Conservation (phyloP, 352 stramenopile genomes). For the Globisporangium cystogenes region DNA sequence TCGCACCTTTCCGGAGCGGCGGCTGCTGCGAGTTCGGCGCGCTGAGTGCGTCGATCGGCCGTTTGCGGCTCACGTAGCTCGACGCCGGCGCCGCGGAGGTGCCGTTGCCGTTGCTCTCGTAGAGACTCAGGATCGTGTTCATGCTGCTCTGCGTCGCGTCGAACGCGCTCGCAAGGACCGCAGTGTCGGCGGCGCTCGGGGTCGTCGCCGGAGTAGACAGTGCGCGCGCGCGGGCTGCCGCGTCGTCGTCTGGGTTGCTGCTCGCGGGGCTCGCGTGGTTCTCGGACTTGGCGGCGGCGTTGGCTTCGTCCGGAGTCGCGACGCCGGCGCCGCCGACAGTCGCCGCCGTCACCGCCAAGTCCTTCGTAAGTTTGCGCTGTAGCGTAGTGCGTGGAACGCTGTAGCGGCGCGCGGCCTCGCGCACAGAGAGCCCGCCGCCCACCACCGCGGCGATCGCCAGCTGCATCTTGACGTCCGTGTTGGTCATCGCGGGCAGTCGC, state of each 20-base stretch:
- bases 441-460: conserved; percentile 58
- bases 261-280: background rate
- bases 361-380: conserved; percentile 50
- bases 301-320: conserved; percentile 2
- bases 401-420: conserved; percentile 66
- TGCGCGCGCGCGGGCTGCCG: background rate
- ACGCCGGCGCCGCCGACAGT: background rate
- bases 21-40: conserved; percentile 4
- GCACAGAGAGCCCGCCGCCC: conserved; percentile 55
- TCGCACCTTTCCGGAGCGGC: conserved; percentile 22
- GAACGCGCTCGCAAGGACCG: conserved; percentile 3
- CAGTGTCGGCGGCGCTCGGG: background rate
- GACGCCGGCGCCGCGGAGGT: conserved; percentile 1
- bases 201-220: background rate
- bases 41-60: conserved; percentile 34
- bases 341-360: conserved; percentile 12
- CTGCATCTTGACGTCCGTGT: conserved; percentile 40
- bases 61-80: conserved; percentile 26
- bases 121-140: conserved; percentile 10
- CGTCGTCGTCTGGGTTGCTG: background rate
- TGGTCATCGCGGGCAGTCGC: conserved; percentile 8
- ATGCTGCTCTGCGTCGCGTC: conserved; percentile 12
- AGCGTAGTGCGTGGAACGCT: conserved; percentile 67
- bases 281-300: too few relatives aligned
- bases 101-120: conserved; percentile 14